Base-by-base conservation (phyloP, 805 yeast genomes). In the Cyberlindnera bimundalis region DNA sequence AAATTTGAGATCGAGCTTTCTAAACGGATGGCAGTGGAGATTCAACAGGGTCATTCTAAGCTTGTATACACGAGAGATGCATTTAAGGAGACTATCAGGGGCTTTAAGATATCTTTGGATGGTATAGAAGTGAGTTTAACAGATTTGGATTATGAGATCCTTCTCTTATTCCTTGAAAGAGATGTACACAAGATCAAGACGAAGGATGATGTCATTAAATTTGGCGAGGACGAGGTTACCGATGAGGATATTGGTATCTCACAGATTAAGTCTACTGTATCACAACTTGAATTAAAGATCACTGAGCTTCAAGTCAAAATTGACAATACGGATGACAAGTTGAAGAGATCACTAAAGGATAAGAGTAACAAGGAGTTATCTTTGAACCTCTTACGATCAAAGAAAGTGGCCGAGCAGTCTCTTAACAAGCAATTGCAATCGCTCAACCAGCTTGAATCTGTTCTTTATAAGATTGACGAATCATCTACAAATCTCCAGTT, bases 401-500 rank as follows among this genome's bases (percentile, higher is more conserved):
- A 61, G 39, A 61, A 59, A 35, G 38, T 66, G n/a, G 61, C 65
- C 4, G 67, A 67, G 26, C 56, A 53, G 8, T 56, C 67, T 17
- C 50, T 68, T 35, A 43, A 36, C 7, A 56, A 61, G 24, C 58
- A 68, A 15, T 47, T 66, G 20, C 52, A 47, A 5, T 57, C 65
- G 29, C 52, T 60, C 10, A 60, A 56, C 29, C 73, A 71, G 43
- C 53, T 74, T 16, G 65, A 61, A 35, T 49, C 60, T 6, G 59
- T 73, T 2, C 51, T 67, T 37, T 55, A 50, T 40, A 67, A 69
- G 42, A 64, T 74, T 35, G 74, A 74, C 49, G 59, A 62, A 36
- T 69, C 77, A 4, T 50, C 65, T 10, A 67, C 68, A 10, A 72
- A 72, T 47, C 56, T 59, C 24, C 59, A 64, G 16, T 48, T 73